Conservation (phyloP, 2,329 filamentous ascomycete genomes). For the Ceratocystis harringtonii region DNA sequence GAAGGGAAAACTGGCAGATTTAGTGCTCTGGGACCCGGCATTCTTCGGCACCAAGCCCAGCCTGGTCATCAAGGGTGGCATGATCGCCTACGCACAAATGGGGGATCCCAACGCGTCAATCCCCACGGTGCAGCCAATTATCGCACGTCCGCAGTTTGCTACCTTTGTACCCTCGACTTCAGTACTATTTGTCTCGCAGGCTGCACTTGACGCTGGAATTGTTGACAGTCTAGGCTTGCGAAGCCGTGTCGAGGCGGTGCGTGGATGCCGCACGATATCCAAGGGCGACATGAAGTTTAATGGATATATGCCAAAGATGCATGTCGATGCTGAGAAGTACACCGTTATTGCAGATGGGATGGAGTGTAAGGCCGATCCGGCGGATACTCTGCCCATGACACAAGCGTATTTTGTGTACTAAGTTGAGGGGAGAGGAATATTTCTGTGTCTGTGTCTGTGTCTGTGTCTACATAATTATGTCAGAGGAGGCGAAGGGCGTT, state of each 20-base stretch:
- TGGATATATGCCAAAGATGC: conserved; percentile 69
- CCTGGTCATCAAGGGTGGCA: conserved; percentile 70
- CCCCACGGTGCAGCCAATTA: conserved; percentile 71
- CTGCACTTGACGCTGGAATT: conserved; percentile 50
- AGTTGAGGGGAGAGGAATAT: background rate
- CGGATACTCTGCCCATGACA: conserved; percentile 54
- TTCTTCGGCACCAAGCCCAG: conserved; percentile 79
- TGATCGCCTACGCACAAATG: conserved; percentile 75
- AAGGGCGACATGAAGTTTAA: conserved; percentile 91
- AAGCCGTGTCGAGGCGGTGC: conserved; percentile 69
- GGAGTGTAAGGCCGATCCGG: conserved; percentile 58
- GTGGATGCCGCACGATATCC: conserved; percentile 54
- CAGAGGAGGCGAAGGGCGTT: background rate
- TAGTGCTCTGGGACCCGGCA: conserved; percentile 73
- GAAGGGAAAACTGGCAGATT: conserved; percentile 75
- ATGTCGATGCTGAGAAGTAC: conserved; percentile 83
- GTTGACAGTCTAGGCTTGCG: conserved; percentile 58
- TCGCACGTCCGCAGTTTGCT: conserved; percentile 77
- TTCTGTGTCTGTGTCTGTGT: background rate
- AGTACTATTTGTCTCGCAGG: conserved; percentile 69
- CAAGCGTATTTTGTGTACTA: conserved; percentile 67
- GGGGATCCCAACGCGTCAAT: conserved; percentile 73
- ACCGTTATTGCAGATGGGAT: conserved; percentile 70
- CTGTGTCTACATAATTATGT: background rate
- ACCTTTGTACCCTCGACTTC: conserved; percentile 55